These are phyloP conservation scores for Colletotrichum liaoningense DNA, from an alignment of 2,329 filamentous ascomycete genomes.

Conservation along the genomic window DNA sequence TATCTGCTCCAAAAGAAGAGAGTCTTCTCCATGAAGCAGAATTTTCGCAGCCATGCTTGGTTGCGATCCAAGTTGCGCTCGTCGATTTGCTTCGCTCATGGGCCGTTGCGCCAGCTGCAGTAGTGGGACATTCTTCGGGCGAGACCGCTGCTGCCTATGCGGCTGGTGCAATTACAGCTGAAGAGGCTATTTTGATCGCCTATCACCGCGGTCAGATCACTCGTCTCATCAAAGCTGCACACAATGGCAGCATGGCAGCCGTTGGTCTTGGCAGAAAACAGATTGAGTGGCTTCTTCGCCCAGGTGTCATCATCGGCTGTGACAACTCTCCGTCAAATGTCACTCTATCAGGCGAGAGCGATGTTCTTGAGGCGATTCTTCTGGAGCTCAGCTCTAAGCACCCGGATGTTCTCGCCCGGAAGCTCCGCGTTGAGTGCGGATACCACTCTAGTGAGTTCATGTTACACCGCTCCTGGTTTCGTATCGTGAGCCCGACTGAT, in stretches of 20 bases:
- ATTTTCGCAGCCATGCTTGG: slow-evolving; percentile 56
- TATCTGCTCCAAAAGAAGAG: slow-evolving; percentile 16
- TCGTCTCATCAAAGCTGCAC: slow-evolving; percentile 19
- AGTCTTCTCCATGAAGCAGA: slow-evolving; percentile 44
- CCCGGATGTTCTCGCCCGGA: slow-evolving; percentile 58
- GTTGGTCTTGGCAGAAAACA: slow-evolving; percentile 56
- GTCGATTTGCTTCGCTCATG: slow-evolving; percentile 48
- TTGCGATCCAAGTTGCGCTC: slow-evolving; percentile 62
- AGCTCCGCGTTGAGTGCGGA: slow-evolving; percentile 60
- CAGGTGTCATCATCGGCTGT: slow-evolving; percentile 53
- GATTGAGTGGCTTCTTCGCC: slow-evolving; percentile 36
- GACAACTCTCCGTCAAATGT: slow-evolving; percentile 64
- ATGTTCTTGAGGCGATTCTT: slow-evolving; percentile 42
- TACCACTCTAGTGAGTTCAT: slow-evolving; percentile 58
- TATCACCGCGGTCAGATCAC: slow-evolving; percentile 49
- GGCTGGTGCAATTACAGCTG: slow-evolving; percentile 41
- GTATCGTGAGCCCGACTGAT: neutral
- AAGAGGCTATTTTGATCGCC: slow-evolving; percentile 47
- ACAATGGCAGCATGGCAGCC: slow-evolving; percentile 64
- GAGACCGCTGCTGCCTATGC: slow-evolving; percentile 55
- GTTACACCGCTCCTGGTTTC: neutral
- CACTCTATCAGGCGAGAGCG: slow-evolving; percentile 54
- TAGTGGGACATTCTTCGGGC: slow-evolving; percentile 52
- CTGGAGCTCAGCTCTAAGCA: neutral
- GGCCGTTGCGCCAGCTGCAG: slow-evolving; percentile 43